phyloP scores from a whole-genome alignment of 106 monocot genomes.

The Ottelia alismoides region DNA sequence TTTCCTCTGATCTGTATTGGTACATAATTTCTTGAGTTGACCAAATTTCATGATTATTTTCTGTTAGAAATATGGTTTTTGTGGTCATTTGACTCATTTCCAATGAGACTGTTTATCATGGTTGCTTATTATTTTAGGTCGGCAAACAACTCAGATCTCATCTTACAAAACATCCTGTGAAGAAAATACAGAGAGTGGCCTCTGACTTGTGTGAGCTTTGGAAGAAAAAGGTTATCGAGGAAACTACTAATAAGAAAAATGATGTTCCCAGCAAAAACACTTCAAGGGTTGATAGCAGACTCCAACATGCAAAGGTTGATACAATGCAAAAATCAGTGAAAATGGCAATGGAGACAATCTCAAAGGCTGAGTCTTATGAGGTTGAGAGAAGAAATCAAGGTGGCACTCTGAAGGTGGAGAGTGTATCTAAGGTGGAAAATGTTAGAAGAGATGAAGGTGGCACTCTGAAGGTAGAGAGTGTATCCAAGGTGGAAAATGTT shows the following conservation, averaged over 20 bases:
- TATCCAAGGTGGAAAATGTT: conserved; percentile 1
- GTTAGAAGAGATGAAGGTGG: not conserved
- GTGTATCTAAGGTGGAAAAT: not conserved
- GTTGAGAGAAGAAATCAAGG: conserved; percentile 9
- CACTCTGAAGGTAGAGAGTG: conserved; percentile 4
- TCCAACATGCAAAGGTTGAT: conserved; percentile 17
- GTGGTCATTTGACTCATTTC: not conserved
- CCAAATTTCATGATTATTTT: not conserved
- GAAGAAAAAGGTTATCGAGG: conserved; percentile 80
- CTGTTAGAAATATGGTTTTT: not conserved
- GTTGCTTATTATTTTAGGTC: conserved; percentile 32
- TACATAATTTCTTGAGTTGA: not conserved
- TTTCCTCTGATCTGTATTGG: not conserved
- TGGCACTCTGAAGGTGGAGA: conserved; percentile 1
- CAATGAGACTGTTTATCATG: not conserved
- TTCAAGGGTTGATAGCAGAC: conserved; percentile 6
- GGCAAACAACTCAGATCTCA: conserved; percentile 56
- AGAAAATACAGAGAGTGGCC: conserved; percentile 57
- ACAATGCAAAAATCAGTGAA: conserved; percentile 15
- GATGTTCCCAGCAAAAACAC: conserved; percentile 2
- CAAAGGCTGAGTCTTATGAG: conserved; percentile 10
- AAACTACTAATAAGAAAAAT: conserved; percentile 35
- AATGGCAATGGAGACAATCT: conserved; percentile 5
- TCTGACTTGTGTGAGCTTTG: conserved; percentile 61
- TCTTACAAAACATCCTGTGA: conserved; percentile 68